phyloP scores from a whole-genome alignment of 2,329 filamentous ascomycete species.

The Samsoniella hepiali region DNA sequence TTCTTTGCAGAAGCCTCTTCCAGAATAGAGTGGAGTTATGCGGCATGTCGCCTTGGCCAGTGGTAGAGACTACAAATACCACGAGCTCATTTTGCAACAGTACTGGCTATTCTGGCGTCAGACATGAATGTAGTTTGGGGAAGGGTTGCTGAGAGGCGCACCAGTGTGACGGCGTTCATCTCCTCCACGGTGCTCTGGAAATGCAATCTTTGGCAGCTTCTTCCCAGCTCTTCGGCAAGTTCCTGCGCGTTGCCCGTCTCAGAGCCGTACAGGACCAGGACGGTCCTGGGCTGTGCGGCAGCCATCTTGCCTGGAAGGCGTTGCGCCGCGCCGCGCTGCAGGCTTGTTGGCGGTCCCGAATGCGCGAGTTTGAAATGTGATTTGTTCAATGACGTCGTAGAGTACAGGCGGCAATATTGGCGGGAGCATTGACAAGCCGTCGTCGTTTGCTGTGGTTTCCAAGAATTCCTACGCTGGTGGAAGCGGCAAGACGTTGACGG shows the following conservation, averaged over 20 bases:
- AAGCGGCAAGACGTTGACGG: neutral
- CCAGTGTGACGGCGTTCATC: constrained; percentile 72
- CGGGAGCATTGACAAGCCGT: neutral
- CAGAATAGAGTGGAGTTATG: constrained; percentile 79
- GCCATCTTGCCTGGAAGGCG: neutral
- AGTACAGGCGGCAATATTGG: too few relatives aligned
- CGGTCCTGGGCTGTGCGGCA: constrained; percentile 34
- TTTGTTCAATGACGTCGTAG: neutral
- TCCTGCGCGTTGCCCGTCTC: constrained; percentile 95
- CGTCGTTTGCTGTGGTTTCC: neutral
- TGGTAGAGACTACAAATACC: constrained; percentile 84
- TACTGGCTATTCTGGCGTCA: constrained; percentile 41
- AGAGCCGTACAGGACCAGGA: constrained; percentile 83
- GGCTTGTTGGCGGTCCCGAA: neutral
- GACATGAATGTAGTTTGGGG: neutral
- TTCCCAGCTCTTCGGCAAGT: constrained; percentile 78
- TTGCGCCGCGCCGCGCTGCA: neutral
- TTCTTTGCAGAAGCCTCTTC: constrained; percentile 78
- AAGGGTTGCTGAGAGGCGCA: constrained; percentile 43
- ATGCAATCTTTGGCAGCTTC: constrained; percentile 70
- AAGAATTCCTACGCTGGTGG: neutral
- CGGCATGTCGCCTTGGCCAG: constrained; percentile 91
- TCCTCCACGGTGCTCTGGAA: constrained; percentile 74
- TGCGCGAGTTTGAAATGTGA: neutral
- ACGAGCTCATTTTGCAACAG: constrained; percentile 56